These are phyloP conservation scores for Colletotrichum incanum DNA, from an alignment of 2,329 filamentous ascomycete genomes.

Conservation along the genomic window DNA sequence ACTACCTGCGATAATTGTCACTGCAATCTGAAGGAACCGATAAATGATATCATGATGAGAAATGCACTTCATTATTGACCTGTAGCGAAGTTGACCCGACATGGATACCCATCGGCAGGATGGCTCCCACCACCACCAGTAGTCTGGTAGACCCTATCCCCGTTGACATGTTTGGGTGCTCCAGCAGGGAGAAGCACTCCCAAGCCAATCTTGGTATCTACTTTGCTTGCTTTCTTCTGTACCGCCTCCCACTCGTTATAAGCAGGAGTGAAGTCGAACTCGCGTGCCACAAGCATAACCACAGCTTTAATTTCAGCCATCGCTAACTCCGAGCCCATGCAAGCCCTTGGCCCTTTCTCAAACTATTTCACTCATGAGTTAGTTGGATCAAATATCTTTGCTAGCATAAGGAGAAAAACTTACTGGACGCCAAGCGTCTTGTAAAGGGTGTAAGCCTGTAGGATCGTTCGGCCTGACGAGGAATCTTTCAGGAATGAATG, in stretches of 20 bases:
- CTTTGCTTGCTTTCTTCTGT: neutral
- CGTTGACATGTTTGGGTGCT: constrained; percentile 17
- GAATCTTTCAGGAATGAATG: constrained; percentile 19
- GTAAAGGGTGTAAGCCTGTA: constrained; percentile 13
- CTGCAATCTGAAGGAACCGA: no score
- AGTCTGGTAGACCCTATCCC: constrained; percentile 28
- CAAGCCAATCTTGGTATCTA: constrained; percentile 16
- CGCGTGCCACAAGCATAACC: constrained; percentile 16
- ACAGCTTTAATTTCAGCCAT: constrained; percentile 28
- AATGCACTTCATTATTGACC: constrained; percentile 1
- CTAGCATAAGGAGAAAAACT: no score
- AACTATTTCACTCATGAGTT: no score
- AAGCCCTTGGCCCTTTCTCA: constrained; percentile 23
- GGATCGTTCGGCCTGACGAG: constrained; percentile 4
- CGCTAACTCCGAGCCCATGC: constrained; percentile 32
- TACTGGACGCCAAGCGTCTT: constrained; percentile 31
- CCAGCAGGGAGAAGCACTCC: constrained; percentile 22
- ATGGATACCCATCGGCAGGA: constrained; percentile 27
- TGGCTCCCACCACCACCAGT: constrained; percentile 29
- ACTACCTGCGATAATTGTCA: no score
- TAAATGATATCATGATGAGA: neutral
- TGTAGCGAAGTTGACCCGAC: constrained; percentile 20
- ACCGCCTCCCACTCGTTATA: constrained; percentile 23
- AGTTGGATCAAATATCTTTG: no score
- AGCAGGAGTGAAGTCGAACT: constrained; percentile 19